phyloP scores from a whole-genome alignment of 2,329 filamentous ascomycete genomes.

The Mycosphaerella arachidis region DNA sequence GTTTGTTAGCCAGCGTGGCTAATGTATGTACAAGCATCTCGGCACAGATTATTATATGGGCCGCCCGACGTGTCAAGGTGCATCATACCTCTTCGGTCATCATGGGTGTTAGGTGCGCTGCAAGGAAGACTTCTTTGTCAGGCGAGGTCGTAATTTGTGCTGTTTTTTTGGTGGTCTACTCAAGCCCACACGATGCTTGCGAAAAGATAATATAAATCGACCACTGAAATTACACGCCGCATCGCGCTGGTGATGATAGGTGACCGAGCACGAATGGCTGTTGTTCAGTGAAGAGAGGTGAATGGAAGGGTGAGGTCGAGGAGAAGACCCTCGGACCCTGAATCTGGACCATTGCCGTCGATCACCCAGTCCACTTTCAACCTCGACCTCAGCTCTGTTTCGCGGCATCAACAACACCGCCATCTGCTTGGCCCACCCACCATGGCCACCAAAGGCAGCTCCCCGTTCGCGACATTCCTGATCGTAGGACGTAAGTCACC shows the following conservation, averaged over 20 bases:
- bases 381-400: neutral
- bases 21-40: no score
- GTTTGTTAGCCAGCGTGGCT: no score
- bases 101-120: neutral
- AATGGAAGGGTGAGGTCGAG: neutral
- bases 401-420: neutral
- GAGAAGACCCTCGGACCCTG: neutral
- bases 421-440: conserved; percentile 10
- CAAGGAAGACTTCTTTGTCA: neutral
- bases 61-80: no score
- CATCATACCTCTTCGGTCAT: neutral
- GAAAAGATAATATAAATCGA: neutral
- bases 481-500: conserved; percentile 80
- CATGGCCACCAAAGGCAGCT: conserved; percentile 29
- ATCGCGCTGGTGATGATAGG: neutral
- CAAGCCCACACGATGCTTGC: neutral
- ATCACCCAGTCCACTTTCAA: neutral
- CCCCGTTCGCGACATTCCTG: conserved; percentile 86
- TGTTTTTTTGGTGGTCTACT: neutral
- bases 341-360: neutral
- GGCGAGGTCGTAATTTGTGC: neutral
- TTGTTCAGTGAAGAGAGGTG: neutral
- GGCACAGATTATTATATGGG: no score
- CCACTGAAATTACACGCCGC: neutral
- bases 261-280: neutral